Conservation (phyloP, 2,329 filamentous ascomycete genomes). For the Lachnellula suecica region DNA sequence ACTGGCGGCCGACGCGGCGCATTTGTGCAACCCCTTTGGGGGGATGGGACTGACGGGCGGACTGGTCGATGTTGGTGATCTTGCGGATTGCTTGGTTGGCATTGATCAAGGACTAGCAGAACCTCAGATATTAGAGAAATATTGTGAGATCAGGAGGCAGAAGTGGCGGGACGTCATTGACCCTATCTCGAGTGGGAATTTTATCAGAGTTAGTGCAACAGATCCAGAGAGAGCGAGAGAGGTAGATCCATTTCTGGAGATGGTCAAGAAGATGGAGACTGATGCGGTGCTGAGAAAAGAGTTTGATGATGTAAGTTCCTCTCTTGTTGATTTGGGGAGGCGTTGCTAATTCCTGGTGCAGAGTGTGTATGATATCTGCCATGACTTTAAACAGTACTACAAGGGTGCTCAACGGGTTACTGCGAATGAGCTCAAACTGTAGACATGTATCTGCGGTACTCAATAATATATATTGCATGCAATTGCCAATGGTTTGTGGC, state of each 20-base stretch:
- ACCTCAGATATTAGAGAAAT: constrained; percentile 39
- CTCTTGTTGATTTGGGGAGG: constrained; percentile 3
- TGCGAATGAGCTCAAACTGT: constrained; percentile 5
- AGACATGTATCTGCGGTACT: too few species aligned
- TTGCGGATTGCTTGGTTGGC: constrained; percentile 56
- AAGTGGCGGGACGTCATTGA: constrained; percentile 41
- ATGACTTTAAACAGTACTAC: constrained; percentile 36
- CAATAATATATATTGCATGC: too few species aligned
- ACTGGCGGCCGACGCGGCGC: constrained; percentile 49
- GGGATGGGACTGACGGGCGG: constrained; percentile 64
- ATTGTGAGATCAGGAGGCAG: constrained; percentile 37
- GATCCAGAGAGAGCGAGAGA: constrained; percentile 36
- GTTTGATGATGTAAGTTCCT: constrained; percentile 26
- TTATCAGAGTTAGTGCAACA: constrained; percentile 34
- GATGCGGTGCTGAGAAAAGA: constrained; percentile 24
- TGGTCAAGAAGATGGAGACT: constrained; percentile 32
- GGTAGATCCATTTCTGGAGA: constrained; percentile 32
- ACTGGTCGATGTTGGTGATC: constrained; percentile 60
- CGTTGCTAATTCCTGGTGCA: constrained; percentile 2
- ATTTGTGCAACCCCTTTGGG: constrained; percentile 52
- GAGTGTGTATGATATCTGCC: constrained; percentile 32
- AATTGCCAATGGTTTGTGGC: too few species aligned
- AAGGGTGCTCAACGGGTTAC: constrained; percentile 4
- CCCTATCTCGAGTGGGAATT: constrained; percentile 41
- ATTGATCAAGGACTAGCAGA: constrained; percentile 36